Base-by-base conservation (phyloP, 495 filamentous ascomycete species). In the Amniculicola lignicola region DNA sequence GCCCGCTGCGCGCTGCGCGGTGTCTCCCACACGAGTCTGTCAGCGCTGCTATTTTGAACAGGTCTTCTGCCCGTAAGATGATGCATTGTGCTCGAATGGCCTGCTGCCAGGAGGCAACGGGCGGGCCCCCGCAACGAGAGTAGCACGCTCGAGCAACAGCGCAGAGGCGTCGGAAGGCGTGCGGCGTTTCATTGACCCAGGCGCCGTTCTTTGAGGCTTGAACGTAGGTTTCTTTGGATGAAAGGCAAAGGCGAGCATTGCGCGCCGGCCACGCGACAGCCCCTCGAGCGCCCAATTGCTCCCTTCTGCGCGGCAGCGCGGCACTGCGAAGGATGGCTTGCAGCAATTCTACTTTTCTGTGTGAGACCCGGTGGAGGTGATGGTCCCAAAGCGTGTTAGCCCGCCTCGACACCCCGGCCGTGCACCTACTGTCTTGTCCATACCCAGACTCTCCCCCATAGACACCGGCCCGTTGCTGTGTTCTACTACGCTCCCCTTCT, bases 1-100 rank as follows among this genome's bases (percentile, higher is more conserved):
- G 22, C 25, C 37, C 29, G 29, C 7, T 7, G 29, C 29, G n/a
- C 29, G n/a, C 29, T 33, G 29, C 29, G 9, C 16, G 9, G 37
- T 33, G 12, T n/a, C n/a, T 15, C 14, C n/a, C 23, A n/a, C 22
- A n/a, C n/a, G n/a, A 27, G 43, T 33, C 23, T 12, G 27, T 47
- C 43, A 47, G 43, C 41, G 41, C 43, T 28, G 4, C 43, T 47
- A 47, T 47, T 47, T 33, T 47, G n/a, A n/a, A n/a, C n/a, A n/a
- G n/a, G n/a, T n/a, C n/a, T n/a, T n/a, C n/a, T n/a, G n/a, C n/a
- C n/a, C n/a, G n/a, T n/a, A n/a, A n/a, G n/a, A n/a, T n/a, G n/a
- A n/a, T n/a, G n/a, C n/a, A n/a, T n/a, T n/a, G n/a, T n/a, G 29
- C 29, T 33, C 7, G 29, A 33, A n/a, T 7, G 29, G 29, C 7